Percentiles rank a stretch among this genome's conserved stretches.
phyloP scores from a whole-genome alignment of 2,329 filamentous ascomycete species.

The Lecanoromycetidae sp. region DNA sequence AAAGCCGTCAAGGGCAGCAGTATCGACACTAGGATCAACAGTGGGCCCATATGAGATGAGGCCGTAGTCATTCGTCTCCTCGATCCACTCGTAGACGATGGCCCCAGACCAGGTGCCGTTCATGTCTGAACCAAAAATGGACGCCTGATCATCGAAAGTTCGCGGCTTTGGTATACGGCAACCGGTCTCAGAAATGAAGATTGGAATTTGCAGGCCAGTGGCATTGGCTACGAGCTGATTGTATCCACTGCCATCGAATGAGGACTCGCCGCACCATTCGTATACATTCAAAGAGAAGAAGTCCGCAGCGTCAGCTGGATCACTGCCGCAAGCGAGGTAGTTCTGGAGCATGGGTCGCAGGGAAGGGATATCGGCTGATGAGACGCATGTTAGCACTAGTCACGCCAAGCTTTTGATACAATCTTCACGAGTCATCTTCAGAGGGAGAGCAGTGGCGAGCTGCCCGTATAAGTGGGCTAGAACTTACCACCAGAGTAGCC shows the following conservation, averaged over 20 bases:
- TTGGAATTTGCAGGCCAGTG: constrained; percentile 62
- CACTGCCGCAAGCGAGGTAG: constrained; percentile 67
- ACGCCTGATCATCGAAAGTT: constrained; percentile 50
- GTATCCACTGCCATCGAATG: constrained; percentile 57
- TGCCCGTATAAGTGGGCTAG: too few species aligned
- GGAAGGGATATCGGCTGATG: constrained; percentile 60
- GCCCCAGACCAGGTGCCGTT: constrained; percentile 57
- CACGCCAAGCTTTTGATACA: too few species aligned
- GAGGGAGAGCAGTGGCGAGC: too few species aligned
- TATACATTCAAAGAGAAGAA: constrained; percentile 83
- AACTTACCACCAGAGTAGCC: constrained; percentile 58
- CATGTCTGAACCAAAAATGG: constrained; percentile 68
- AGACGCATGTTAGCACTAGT: constrained; percentile 1
- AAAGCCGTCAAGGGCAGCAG: constrained; percentile 51
- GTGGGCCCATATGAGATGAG: constrained; percentile 60
- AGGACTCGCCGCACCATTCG: constrained; percentile 55
- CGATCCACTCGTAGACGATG: constrained; percentile 83
- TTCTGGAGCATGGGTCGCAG: constrained; percentile 53
- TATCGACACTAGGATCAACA: constrained; percentile 41
- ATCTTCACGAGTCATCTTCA: too few species aligned
- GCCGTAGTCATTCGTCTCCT: constrained; percentile 73
- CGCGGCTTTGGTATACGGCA: constrained; percentile 49
- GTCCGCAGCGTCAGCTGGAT: constrained; percentile 56
- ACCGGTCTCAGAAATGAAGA: constrained; percentile 82
- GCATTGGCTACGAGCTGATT: constrained; percentile 53